These are phyloP conservation scores for Pseudopithomyces chartarum DNA, from an alignment of 2,329 filamentous ascomycete genomes.

Conservation along the genomic window DNA sequence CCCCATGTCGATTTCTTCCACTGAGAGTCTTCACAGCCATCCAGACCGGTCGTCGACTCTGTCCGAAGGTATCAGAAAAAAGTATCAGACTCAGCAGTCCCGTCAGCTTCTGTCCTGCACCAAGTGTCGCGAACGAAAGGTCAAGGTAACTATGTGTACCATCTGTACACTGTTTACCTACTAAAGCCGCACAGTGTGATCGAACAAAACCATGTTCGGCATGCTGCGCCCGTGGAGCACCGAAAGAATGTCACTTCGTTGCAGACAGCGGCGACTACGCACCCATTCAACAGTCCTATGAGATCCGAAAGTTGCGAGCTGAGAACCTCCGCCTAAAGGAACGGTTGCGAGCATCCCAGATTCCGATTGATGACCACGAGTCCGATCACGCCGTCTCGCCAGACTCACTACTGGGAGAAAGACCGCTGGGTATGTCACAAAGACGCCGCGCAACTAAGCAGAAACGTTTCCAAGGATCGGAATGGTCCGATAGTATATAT, in stretches of 20 bases:
- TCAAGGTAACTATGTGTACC: conserved; percentile 45
- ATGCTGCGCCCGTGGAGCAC: conserved; percentile 54
- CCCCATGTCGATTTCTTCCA: conserved; percentile 21
- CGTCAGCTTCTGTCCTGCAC: conserved; percentile 55
- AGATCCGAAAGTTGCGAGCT: conserved; percentile 51
- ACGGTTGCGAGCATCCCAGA: conserved; percentile 41
- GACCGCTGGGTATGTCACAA: conserved; percentile 20
- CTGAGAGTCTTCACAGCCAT: conserved; percentile 16
- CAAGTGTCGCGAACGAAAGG: conserved; percentile 55
- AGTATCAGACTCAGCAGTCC: conserved; percentile 47
- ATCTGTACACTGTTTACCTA: not conserved
- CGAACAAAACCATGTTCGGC: conserved; percentile 56
- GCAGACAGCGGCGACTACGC: conserved; percentile 53
- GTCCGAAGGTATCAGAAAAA: conserved; percentile 30
- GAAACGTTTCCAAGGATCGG: conserved; percentile 46
- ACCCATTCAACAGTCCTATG: conserved; percentile 54
- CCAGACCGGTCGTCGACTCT: conserved; percentile 13
- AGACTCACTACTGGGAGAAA: conserved; percentile 27
- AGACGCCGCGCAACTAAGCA: conserved; percentile 35
- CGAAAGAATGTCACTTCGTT: conserved; percentile 54
- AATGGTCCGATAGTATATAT: conserved; percentile 53
- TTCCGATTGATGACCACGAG: conserved; percentile 46
- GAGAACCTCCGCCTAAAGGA: conserved; percentile 54
- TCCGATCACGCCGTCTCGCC: conserved; percentile 30
- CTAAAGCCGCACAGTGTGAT: conserved; percentile 47